phyloP scores from a whole-genome alignment of 106 monocot genomes.

The Alisma plantagoaquatica region DNA sequence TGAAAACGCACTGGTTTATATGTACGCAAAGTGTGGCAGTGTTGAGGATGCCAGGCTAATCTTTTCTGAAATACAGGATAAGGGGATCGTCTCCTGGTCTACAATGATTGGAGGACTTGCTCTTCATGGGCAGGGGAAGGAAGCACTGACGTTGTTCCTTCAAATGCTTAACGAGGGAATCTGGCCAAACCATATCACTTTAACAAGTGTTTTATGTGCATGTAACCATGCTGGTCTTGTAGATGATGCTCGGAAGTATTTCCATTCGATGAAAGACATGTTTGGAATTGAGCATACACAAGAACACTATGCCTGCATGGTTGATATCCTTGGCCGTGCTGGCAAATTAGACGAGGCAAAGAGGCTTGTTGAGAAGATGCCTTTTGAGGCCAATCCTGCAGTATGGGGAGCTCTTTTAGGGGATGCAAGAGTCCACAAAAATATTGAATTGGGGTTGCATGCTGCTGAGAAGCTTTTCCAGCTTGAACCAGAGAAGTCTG shows the following conservation, averaged over 20 bases:
- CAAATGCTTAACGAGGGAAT: constrained; percentile 54
- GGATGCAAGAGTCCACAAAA: constrained; percentile 46
- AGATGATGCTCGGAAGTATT: constrained; percentile 52
- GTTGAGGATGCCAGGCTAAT: constrained; percentile 58
- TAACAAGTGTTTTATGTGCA: constrained; percentile 81
- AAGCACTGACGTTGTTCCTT: constrained; percentile 52
- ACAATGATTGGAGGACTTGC: constrained; percentile 91
- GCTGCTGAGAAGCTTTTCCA: constrained; percentile 69
- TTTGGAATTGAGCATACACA: constrained; percentile 48
- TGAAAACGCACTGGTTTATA: constrained; percentile 74
- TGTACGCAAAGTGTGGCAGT: constrained; percentile 94
- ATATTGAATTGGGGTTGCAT: constrained; percentile 43
- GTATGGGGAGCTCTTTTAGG: constrained; percentile 88
- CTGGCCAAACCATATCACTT: constrained; percentile 72
- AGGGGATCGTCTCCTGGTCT: constrained; percentile 84
- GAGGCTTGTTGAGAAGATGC: constrained; percentile 61
- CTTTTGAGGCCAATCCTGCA: constrained; percentile 62
- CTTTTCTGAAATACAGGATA: constrained; percentile 46
- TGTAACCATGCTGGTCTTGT: constrained; percentile 79
- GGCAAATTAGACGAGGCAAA: constrained; percentile 54
- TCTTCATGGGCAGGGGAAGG: constrained; percentile 76
- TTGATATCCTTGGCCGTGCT: constrained; percentile 76
- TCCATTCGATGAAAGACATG: constrained; percentile 46
- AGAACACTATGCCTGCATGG: constrained; percentile 85
- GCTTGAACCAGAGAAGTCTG: constrained; percentile 80